These are phyloP conservation scores for Populus nigra DNA, from an alignment of 345 rosid species.

Conservation along the genomic window DNA sequence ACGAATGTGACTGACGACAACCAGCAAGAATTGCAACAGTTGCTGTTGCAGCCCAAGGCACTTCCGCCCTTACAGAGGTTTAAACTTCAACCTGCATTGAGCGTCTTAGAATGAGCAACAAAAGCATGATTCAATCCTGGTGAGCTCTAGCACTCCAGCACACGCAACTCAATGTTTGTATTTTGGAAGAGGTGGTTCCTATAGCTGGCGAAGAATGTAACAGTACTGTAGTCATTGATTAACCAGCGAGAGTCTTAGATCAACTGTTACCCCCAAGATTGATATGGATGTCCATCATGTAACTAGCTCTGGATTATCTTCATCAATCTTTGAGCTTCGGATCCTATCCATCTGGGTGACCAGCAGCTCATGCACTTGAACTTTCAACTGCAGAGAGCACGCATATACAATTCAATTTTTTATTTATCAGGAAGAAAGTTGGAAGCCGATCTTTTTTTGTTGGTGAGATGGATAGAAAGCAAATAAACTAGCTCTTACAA, in stretches of 20 bases:
- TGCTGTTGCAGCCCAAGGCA: neutral
- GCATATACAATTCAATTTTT: neutral
- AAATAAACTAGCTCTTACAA: neutral
- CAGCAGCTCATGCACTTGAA: constrained; percentile 51
- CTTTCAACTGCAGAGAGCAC: constrained; percentile 50
- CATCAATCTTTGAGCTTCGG: constrained; percentile 20
- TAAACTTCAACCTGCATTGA: too few species aligned
- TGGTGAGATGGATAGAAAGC: neutral
- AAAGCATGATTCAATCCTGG: neutral
- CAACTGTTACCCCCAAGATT: neutral
- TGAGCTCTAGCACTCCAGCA: neutral
- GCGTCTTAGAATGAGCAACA: neutral
- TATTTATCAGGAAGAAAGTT: neutral
- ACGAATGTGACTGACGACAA: neutral
- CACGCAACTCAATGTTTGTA: neutral
- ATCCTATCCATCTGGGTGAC: constrained; percentile 57
- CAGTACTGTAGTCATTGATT: neutral
- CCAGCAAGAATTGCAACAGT: too few species aligned
- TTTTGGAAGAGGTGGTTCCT: neutral
- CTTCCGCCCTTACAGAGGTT: neutral
- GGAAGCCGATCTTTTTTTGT: too few species aligned
- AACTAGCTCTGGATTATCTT: constrained; percentile 9
- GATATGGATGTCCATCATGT: neutral
- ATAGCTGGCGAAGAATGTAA: neutral
- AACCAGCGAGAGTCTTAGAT: neutral